phyloP scores from a whole-genome alignment of 345 rosid species.

The Zanthoxylum bungeanum region DNA sequence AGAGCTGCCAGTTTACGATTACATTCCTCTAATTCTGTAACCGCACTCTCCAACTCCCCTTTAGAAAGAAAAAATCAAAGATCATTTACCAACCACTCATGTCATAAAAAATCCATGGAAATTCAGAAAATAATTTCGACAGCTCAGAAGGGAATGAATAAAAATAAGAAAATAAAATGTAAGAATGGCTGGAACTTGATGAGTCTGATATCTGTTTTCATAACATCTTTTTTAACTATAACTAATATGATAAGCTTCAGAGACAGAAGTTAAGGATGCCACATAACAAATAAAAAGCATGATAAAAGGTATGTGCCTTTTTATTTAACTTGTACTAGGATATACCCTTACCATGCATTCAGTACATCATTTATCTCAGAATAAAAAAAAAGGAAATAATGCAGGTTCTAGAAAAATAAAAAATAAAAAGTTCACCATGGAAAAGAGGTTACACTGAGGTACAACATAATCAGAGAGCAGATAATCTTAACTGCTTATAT shows the following conservation, averaged over 20 bases:
- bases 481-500: neutral
- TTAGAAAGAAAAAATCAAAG: conserved; percentile 23
- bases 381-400: neutral
- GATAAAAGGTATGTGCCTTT: neutral
- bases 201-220: neutral
- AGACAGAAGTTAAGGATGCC: neutral
- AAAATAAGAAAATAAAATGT: neutral
- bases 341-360: neutral
- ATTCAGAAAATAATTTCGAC: neutral
- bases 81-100: conserved; percentile 12
- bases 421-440: neutral
- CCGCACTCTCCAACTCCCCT: conserved; percentile 75
- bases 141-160: neutral
- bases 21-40: conserved; percentile 62
- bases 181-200: neutral
- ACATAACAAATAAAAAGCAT: neutral
- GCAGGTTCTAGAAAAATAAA: neutral
- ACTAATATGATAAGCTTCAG: neutral
- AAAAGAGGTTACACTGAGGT: neutral
- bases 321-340: neutral
- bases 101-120: neutral
- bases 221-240: neutral
- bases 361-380: too few relatives aligned
- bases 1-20: conserved; percentile 63
- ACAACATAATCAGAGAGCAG: neutral